phyloP scores from a whole-genome alignment of 371 early-diverging fungal species.

The Blastocladiella emersonii region DNA sequence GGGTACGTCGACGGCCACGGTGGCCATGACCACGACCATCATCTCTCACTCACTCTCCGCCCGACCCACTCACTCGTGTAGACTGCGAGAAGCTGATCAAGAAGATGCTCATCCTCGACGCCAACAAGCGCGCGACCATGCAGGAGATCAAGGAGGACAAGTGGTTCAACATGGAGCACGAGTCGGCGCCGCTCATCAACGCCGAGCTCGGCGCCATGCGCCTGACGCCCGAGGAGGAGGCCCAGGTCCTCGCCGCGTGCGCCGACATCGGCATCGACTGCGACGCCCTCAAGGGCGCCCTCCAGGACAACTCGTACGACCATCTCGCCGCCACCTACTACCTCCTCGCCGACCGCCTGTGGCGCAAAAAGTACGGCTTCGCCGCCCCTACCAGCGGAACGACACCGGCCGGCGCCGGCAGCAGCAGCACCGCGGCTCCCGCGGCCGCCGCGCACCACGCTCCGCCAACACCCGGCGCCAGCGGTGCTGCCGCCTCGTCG shows the following conservation, averaged over 20 bases:
- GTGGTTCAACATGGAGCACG: constrained; percentile 39
- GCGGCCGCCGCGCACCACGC: no score
- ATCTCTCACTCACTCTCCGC: constrained; percentile 29
- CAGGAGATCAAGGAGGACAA: constrained; percentile 40
- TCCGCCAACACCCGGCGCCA: no score
- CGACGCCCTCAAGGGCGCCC: constrained; percentile 21
- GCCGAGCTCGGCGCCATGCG: constrained; percentile 21
- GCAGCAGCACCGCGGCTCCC: no score
- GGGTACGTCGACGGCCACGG: no score
- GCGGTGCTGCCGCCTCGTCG: neutral
- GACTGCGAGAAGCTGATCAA: constrained; percentile 42
- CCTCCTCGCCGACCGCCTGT: constrained; percentile 30
- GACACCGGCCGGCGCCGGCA: neutral
- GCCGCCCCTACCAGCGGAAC: neutral
- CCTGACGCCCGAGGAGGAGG: constrained; percentile 25
- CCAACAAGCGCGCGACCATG: constrained; percentile 28
- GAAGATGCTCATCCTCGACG: constrained; percentile 39
- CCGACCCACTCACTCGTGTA: constrained; percentile 8
- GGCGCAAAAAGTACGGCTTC: neutral
- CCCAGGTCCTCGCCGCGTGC: constrained; percentile 22
- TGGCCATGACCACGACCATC: no score
- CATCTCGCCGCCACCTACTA: constrained; percentile 38
- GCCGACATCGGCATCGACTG: constrained; percentile 27
- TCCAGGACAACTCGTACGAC: constrained; percentile 37
- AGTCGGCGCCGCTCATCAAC: constrained; percentile 27